These are phyloP conservation scores for Mallotus repandus DNA, from an alignment of 441 rosid species.

Conservation along the genomic window DNA sequence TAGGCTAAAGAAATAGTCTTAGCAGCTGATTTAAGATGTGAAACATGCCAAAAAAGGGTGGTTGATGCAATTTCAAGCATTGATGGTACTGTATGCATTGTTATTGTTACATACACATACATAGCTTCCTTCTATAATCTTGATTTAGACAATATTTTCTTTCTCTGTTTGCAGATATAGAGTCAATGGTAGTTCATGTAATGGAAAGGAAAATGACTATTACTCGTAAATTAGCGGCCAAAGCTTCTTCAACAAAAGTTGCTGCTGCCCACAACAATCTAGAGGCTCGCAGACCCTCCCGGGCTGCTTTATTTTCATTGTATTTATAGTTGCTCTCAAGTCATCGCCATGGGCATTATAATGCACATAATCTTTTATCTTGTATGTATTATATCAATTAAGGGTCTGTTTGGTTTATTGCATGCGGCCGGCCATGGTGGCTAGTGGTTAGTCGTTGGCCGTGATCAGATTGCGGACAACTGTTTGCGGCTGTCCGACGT, in stretches of 20 bases:
- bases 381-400: too few relatives aligned
- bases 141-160: background rate
- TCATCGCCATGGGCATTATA: too few relatives aligned
- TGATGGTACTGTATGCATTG: conserved; percentile 3
- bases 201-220: conserved; percentile 29
- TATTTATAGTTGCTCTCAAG: too few relatives aligned
- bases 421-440: too few relatives aligned
- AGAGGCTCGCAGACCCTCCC: background rate
- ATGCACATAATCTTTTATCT: too few relatives aligned
- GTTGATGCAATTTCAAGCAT: conserved; percentile 29
- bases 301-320: background rate
- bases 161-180: conserved; percentile 23
- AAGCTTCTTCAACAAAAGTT: background rate
- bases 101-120: too few relatives aligned
- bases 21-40: conserved; percentile 32
- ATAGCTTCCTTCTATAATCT: background rate
- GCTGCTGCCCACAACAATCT: background rate
- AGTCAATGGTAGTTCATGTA: conserved; percentile 26
- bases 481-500: too few relatives aligned
- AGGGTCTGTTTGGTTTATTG: too few relatives aligned
- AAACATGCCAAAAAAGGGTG: conserved; percentile 25
- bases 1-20: conserved; percentile 23
- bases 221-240: conserved; percentile 9
- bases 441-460: too few relatives aligned
- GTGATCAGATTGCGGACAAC: too few relatives aligned